Percentiles rank a stretch among this genome's conserved stretches.
phyloP scores from a whole-genome alignment of 2,329 filamentous ascomycete species.

The Stachybotrys elegans region DNA sequence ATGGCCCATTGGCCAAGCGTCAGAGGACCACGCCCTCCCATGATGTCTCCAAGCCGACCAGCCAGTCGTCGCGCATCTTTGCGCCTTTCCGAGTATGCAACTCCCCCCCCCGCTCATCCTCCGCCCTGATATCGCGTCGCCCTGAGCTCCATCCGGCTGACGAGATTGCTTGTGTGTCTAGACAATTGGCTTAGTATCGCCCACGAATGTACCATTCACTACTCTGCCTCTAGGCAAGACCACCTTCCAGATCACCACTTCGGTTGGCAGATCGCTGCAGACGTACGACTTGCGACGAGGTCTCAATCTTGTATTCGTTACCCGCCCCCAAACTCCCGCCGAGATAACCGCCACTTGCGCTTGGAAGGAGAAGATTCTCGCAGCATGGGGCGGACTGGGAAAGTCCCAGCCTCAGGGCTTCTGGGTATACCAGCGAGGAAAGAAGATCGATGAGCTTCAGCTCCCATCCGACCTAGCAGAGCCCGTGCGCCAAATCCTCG shows the following conservation, averaged over 20 bases:
- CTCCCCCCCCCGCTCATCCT: neutral
- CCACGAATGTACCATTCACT: slow-evolving; percentile 85
- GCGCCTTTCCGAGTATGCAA: slow-evolving; percentile 79
- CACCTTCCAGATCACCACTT: slow-evolving; percentile 96
- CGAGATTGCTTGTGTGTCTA: slow-evolving; percentile 33
- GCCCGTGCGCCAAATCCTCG: slow-evolving; percentile 69
- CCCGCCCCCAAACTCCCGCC: slow-evolving; percentile 79
- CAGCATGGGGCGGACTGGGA: slow-evolving; percentile 73
- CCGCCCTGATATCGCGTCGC: neutral
- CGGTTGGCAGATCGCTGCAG: slow-evolving; percentile 81
- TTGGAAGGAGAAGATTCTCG: slow-evolving; percentile 82
- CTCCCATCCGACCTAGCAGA: slow-evolving; percentile 61
- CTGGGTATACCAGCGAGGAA: slow-evolving; percentile 90
- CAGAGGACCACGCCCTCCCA: slow-evolving; percentile 53
- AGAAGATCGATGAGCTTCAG: slow-evolving; percentile 71
- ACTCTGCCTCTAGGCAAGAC: slow-evolving; percentile 85
- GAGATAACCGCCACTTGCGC: slow-evolving; percentile 81
- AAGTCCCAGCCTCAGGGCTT: slow-evolving; percentile 58
- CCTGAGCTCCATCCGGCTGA: too few species aligned
- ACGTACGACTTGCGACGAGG: slow-evolving; percentile 92
- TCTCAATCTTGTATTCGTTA: slow-evolving; percentile 89
- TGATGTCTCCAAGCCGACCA: slow-evolving; percentile 35
- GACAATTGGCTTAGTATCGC: slow-evolving; percentile 91
- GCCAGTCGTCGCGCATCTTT: slow-evolving; percentile 72
- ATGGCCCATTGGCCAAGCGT: slow-evolving; percentile 67